Percentiles rank a stretch among this genome's conserved stretches.
Evolutionary conservation across 345 rosid genomes (phyloP).

Genomic region (Euclidium syriacum): DNA sequence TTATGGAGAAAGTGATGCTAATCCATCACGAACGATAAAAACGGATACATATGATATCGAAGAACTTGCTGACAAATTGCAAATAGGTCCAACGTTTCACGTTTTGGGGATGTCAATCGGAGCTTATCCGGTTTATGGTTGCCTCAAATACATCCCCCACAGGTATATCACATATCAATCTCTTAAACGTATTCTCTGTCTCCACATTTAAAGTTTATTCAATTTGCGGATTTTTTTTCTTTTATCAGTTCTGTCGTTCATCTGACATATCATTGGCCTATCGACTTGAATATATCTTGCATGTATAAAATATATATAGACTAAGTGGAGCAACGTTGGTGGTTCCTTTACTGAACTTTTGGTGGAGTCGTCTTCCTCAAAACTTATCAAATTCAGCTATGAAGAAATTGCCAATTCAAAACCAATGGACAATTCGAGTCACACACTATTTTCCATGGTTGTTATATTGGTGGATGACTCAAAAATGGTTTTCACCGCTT

Average conservation of each 20-base stretch:
- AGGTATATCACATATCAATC: slow-evolving; percentile 35
- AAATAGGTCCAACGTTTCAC: slow-evolving; percentile 63
- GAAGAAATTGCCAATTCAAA: slow-evolving; percentile 26
- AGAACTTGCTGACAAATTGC: slow-evolving; percentile 76
- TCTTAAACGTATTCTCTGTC: too few species aligned
- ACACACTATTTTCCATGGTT: slow-evolving; percentile 72
- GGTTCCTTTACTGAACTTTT: slow-evolving; percentile 68
- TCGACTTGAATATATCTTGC: too few species aligned
- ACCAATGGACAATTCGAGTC: slow-evolving; percentile 47
- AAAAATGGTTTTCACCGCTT: slow-evolving; percentile 67
- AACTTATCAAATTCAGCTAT: slow-evolving; percentile 35
- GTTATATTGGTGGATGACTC: slow-evolving; percentile 85
- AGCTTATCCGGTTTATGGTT: slow-evolving; percentile 56
- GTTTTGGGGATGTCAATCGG: slow-evolving; percentile 83
- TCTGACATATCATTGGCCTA: too few species aligned
- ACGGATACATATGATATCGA: slow-evolving; percentile 72
- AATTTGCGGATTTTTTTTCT: too few species aligned
- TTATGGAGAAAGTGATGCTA: slow-evolving; percentile 84
- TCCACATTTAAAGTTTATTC: too few species aligned
- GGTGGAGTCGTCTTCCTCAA: slow-evolving; percentile 75
- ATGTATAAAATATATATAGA: too few species aligned
- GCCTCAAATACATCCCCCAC: slow-evolving; percentile 70
- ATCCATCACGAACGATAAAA: slow-evolving; percentile 58
- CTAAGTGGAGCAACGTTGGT: slow-evolving; percentile 62
- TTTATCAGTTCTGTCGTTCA: too few species aligned